phyloP scores from a whole-genome alignment of 1,284 basidiomycete species.

The Cryptococcus hybrid region DNA sequence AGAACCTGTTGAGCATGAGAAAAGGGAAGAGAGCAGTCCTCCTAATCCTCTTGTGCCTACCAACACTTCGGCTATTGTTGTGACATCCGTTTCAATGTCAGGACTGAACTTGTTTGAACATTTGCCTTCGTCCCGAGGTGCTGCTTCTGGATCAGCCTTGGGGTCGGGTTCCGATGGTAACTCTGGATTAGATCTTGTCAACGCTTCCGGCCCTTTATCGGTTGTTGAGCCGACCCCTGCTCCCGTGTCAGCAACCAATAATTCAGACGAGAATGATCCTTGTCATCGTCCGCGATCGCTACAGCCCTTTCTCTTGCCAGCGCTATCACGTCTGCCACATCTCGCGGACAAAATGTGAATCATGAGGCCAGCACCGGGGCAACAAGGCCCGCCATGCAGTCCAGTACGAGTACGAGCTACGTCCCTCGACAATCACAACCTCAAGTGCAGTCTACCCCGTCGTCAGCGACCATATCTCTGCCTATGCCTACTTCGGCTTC shows the following conservation, averaged over 20 bases:
- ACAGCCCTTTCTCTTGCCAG: background rate
- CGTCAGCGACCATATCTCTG: too few relatives aligned
- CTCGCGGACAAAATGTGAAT: too few relatives aligned
- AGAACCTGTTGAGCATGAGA: conserved; percentile 2
- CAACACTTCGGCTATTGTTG: conserved; percentile 7
- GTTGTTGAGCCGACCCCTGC: conserved; percentile 9
- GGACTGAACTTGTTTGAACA: conserved; percentile 33
- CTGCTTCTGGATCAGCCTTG: background rate
- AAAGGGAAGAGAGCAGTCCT: conserved; percentile 8
- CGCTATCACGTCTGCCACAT: too few relatives aligned
- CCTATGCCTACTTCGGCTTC: too few relatives aligned
- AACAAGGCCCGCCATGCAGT: background rate
- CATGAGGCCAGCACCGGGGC: background rate
- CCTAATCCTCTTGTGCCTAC: background rate
- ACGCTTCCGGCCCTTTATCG: background rate
- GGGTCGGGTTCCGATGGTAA: background rate
- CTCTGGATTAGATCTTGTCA: conserved; percentile 3
- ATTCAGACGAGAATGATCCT: conserved; percentile 1
- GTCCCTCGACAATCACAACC: background rate
- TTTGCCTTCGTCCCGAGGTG: conserved; percentile 21
- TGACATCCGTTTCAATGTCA: background rate
- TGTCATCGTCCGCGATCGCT: background rate
- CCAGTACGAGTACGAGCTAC: background rate
- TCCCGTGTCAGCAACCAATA: conserved; percentile 12
- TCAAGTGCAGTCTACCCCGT: too few relatives aligned